Base-by-base conservation (phyloP, 2,329 filamentous ascomycete species). In the Fusarium concolor region DNA sequence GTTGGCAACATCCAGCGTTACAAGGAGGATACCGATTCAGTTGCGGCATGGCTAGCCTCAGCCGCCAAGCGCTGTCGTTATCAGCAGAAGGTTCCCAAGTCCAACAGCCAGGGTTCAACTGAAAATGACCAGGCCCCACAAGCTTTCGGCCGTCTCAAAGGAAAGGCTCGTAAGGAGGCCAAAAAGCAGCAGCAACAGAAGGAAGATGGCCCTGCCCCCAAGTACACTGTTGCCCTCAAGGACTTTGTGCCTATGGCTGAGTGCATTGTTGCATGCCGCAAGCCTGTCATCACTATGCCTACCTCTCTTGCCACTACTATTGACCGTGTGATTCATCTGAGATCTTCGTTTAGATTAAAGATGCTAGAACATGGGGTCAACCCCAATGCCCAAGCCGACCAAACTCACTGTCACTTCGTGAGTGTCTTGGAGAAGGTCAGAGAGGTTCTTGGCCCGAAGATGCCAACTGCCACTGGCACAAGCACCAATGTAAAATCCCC, bases 211-310 rank as follows among this genome's bases (percentile, higher is more conserved):
- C 31, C 15, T 33, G 14, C 14, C 14, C 33, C 22, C 4, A 61
- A 52, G 45, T 58, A 58, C 20, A 58, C n/a, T 2, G 31, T 58
- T 6, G 44, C 22, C 1, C 17, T 61, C 11, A 26, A 45, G 6
- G 45, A 61, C 15, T 46, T 45, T 22, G 11, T 52, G 4, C 53
- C 58, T 15, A 58, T 61, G 53, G 57, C 57, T 6, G 28, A 58
- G 11, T 35, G 20, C 10, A 58, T 61, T 14, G 28, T 11, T 6
- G 14, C 35, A 5, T 46, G 29, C 20, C 33, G 15, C 6, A 51
- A 45, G 20, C 53, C 57, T 5, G 26, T 15, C 6, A 37, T 61
- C 12, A 11, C 28, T 2, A 29, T 51, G 1, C 45, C 57, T 3
- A 10, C 17, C 14, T 39, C 39, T 10, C 38, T 61, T 10, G 15